Evolutionary conservation across 345 rosid species (phyloP).

Genomic region (Gossypioides kirkii): DNA sequence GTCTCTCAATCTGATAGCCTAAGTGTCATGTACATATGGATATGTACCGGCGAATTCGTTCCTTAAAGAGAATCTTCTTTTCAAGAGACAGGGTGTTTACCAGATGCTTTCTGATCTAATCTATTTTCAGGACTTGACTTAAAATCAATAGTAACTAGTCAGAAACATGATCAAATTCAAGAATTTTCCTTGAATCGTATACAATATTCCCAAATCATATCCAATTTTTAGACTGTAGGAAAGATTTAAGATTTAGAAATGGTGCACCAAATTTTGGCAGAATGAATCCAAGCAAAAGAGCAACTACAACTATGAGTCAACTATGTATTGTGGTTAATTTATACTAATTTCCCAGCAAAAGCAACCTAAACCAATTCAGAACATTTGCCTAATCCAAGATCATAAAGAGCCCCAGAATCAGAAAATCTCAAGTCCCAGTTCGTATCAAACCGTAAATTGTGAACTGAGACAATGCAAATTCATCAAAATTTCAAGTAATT

Average conservation of each 20-base stretch:
- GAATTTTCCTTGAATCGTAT: not conserved
- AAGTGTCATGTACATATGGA: not conserved
- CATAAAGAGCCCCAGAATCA: not conserved
- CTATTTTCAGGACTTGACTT: not conserved
- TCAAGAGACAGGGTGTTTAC: not conserved
- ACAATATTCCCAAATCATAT: not conserved
- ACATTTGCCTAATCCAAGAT: not conserved
- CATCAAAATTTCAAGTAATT: conserved; percentile 1
- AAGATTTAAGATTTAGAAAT: conserved; percentile 3
- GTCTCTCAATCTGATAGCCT: not conserved
- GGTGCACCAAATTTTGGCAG: conserved; percentile 2
- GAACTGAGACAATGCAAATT: not conserved
- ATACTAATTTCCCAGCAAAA: not conserved
- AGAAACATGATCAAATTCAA: conserved; percentile 6
- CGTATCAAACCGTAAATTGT: not conserved
- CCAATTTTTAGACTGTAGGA: not conserved
- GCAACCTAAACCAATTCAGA: not conserved
- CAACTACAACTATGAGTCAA: not conserved
- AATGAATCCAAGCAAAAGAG: not conserved
- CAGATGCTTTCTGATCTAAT: not conserved
- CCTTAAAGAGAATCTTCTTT: not conserved
- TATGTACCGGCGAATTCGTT: not conserved
- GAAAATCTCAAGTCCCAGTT: not conserved
- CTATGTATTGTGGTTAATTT: not conserved
- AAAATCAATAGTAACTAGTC: not conserved